Conservation (phyloP, 768 basidiomycete genomes). For the Rossbeevera mucosa region DNA sequence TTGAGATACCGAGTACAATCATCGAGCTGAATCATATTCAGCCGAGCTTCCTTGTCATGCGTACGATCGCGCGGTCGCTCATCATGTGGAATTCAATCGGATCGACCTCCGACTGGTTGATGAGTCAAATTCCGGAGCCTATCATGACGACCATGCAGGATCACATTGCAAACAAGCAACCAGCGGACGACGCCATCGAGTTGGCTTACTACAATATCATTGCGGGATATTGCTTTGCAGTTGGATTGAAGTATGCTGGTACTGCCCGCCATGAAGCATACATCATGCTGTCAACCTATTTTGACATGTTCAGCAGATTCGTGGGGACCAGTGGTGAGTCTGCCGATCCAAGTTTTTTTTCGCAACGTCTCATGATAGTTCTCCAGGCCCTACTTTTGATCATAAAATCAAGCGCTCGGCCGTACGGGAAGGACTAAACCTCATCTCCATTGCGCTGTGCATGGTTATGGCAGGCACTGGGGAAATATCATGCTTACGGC, state of each 20-base stretch:
- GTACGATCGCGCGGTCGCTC: constrained; percentile 70
- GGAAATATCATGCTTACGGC: constrained; percentile 82
- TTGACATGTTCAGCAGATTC: constrained; percentile 71
- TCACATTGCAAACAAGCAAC: constrained; percentile 40
- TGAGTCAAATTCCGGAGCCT: constrained; percentile 61
- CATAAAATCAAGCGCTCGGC: constrained; percentile 85
- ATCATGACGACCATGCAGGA: constrained; percentile 58
- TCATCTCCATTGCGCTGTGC: constrained; percentile 80
- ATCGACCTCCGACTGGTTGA: constrained; percentile 71
- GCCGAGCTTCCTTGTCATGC: constrained; percentile 79
- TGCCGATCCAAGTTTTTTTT: background rate
- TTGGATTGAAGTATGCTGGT: constrained; percentile 91
- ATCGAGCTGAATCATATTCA: constrained; percentile 80
- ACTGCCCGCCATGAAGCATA: constrained; percentile 91
- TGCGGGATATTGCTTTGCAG: constrained; percentile 85
- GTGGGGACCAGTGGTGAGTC: constrained; percentile 63
- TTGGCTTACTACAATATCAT: constrained; percentile 89
- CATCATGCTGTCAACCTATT: constrained; percentile 71
- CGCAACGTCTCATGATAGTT: constrained; percentile 1
- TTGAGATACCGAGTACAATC: constrained; percentile 78
- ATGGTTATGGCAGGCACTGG: constrained; percentile 99
- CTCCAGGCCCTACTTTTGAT: constrained; percentile 71
- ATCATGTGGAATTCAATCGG: constrained; percentile 84
- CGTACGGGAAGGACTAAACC: constrained; percentile 80
- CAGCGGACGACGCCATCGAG: constrained; percentile 68